A percentile compares a stretch with the other conserved stretches of the same genome.
Evolutionary conservation across 495 filamentous ascomycete genomes (phyloP).

Genomic region (Poronia punctata): DNA sequence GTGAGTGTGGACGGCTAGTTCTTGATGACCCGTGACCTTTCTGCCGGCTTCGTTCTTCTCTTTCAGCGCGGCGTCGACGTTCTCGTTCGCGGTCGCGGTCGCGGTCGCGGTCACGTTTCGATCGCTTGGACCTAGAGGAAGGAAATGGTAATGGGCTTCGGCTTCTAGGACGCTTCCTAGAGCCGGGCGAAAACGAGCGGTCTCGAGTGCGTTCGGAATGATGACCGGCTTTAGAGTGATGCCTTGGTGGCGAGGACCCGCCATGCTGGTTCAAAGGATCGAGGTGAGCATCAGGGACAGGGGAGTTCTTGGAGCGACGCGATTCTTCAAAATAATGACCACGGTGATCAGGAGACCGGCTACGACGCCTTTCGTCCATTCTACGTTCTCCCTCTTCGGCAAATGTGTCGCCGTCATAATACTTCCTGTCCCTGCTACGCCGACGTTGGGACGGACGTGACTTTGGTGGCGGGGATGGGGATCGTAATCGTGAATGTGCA

Average conservation of each 20-base stretch:
- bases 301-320: conserved; percentile 17
- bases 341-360: conserved; percentile 17
- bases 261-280: conserved; percentile 13
- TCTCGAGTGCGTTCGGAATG: conserved; percentile 17
- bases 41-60: conserved; percentile 13
- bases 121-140: conserved; percentile 20
- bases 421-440: conserved; percentile 12
- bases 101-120: conserved; percentile 23
- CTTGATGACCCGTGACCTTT: conserved; percentile 13
- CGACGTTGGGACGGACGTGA: conserved; percentile 14
- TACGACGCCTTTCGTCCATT: conserved; percentile 18
- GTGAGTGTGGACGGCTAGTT: conserved; percentile 3
- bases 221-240: conserved; percentile 13
- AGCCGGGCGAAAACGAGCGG: conserved; percentile 23
- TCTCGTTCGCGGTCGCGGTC: conserved; percentile 25
- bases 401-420: conserved; percentile 12
- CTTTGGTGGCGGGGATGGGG: conserved; percentile 19
- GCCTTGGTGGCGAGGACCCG: conserved; percentile 21
- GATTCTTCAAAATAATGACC: conserved; percentile 8
- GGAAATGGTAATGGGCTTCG: conserved; percentile 22
- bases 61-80: conserved; percentile 21
- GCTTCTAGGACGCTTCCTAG: conserved; percentile 24
- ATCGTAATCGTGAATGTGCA: conserved; percentile 18
- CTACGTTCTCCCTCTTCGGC: conserved; percentile 14
- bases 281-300: conserved; percentile 12